These are phyloP conservation scores for Cucurbita pepo DNA, from an alignment of 306 rosid genomes.

Conservation along the genomic window DNA sequence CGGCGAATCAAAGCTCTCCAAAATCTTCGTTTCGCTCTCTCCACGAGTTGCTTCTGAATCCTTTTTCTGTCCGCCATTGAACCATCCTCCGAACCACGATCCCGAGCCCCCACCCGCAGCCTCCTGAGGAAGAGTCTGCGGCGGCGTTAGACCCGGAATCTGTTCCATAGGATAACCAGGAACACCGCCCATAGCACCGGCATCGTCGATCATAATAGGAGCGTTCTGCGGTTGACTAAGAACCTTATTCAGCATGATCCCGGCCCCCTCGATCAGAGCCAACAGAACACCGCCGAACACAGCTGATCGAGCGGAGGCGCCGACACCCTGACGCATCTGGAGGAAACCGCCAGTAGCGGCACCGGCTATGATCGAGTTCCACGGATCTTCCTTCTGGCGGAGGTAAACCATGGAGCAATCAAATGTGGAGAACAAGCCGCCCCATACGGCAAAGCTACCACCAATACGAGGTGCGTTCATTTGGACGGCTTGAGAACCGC, in stretches of 20 bases:
- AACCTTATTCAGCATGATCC: constrained; percentile 63
- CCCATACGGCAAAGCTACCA: constrained; percentile 81
- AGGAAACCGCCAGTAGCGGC: constrained; percentile 81
- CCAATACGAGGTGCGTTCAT: constrained; percentile 87
- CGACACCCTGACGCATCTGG: constrained; percentile 58
- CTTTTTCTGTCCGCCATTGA: constrained; percentile 30
- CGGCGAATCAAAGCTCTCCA: constrained; percentile 94
- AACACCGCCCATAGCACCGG: constrained; percentile 15
- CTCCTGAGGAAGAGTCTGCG: constrained; percentile 4
- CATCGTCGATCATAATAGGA: constrained; percentile 50
- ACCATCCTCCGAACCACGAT: constrained; percentile 43
- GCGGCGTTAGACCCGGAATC: constrained; percentile 15
- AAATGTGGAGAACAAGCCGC: constrained; percentile 68
- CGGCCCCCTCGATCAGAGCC: constrained; percentile 74
- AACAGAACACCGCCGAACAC: constrained; percentile 49
- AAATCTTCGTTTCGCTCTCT: constrained; percentile 66
- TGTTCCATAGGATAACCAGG: constrained; percentile 19
- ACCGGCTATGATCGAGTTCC: constrained; percentile 80
- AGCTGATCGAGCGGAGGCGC: constrained; percentile 45
- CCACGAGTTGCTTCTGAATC: constrained; percentile 17
- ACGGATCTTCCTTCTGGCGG: constrained; percentile 87
- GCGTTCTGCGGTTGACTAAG: constrained; percentile 44
- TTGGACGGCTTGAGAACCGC: constrained; percentile 63
- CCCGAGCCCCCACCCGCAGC: constrained; percentile 6
- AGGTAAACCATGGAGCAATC: constrained; percentile 72